Percentiles rank a stretch among this genome's conserved stretches.
These are phyloP conservation scores for Sisymbrium altissimum DNA, from an alignment of 345 rosid species.

Conservation along the genomic window DNA sequence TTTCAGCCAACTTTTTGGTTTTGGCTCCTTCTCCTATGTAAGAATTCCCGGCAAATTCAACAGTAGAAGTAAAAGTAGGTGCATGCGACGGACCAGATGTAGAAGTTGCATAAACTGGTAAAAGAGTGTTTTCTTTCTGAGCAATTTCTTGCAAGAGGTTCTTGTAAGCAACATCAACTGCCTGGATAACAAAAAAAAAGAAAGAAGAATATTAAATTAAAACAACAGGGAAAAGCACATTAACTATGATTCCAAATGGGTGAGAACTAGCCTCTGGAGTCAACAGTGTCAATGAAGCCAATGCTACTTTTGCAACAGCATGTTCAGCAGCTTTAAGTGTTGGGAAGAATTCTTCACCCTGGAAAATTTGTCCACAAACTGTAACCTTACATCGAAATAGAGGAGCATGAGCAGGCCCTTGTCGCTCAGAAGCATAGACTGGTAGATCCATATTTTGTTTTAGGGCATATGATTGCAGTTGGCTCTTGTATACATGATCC, in stretches of 20 bases:
- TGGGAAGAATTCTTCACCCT: conserved; percentile 36
- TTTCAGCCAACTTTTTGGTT: conserved; percentile 62
- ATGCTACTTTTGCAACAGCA: conserved; percentile 61
- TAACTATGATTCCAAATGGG: background rate
- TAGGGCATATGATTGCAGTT: conserved; percentile 46
- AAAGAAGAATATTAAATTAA: background rate
- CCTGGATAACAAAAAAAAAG: conserved; percentile 33
- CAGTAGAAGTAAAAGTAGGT: conserved; percentile 47
- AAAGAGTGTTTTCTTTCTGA: conserved; percentile 38
- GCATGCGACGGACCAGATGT: conserved; percentile 48
- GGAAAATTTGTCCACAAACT: conserved; percentile 44
- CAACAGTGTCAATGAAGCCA: conserved; percentile 36
- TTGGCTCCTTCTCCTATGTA: conserved; percentile 50
- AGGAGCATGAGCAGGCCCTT: conserved; percentile 61
- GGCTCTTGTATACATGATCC: conserved; percentile 43
- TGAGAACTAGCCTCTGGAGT: conserved; percentile 36
- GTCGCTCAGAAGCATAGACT: conserved; percentile 41
- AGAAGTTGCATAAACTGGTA: conserved; percentile 48
- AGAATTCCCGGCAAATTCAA: conserved; percentile 38
- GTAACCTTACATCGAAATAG: conserved; percentile 50
- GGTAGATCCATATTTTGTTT: conserved; percentile 49
- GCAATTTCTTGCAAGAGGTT: conserved; percentile 58
- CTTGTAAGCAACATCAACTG: conserved; percentile 45
- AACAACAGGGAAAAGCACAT: background rate
- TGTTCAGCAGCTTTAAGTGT: conserved; percentile 61